These are phyloP conservation scores for Pyrenopolyporus hunteri DNA, from an alignment of 495 filamentous ascomycete genomes.

Conservation along the genomic window DNA sequence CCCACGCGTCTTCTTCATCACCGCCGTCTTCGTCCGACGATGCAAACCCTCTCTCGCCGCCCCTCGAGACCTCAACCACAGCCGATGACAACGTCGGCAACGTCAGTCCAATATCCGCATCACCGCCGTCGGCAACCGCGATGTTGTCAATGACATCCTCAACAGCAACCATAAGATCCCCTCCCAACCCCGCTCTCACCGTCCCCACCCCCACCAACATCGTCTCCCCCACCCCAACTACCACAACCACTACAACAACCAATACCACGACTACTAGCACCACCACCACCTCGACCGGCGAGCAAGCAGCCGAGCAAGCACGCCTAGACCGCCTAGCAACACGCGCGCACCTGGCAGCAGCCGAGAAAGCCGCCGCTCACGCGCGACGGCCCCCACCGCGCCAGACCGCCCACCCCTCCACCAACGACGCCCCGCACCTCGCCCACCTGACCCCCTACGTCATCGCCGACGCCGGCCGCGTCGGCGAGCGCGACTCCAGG, in stretches of 20 bases:
- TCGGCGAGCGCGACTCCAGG: constrained; percentile 66
- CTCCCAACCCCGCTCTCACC: constrained; percentile 3
- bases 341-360: constrained; percentile 52
- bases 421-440: constrained; percentile 56
- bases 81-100: constrained; percentile 12
- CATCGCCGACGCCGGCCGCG: constrained; percentile 62
- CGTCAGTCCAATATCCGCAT: constrained; percentile 9
- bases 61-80: constrained; percentile 22
- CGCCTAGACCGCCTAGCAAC: constrained; percentile 58
- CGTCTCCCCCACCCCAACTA: no score
- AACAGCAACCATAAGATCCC: constrained; percentile 23
- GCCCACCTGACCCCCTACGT: constrained; percentile 54
- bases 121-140: not conserved
- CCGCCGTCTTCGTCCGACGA: constrained; percentile 34
- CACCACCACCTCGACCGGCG: constrained; percentile 41
- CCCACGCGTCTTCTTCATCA: constrained; percentile 19
- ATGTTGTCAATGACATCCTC: constrained; percentile 30
- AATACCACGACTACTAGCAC: no score
- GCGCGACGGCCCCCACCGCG: constrained; percentile 51
- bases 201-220: no score
- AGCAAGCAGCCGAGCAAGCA: constrained; percentile 57
- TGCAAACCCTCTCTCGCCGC: constrained; percentile 36
- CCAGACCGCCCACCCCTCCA: constrained; percentile 53
- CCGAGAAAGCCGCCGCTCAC: constrained; percentile 55
- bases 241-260: no score